Evolutionary conservation across 2,329 filamentous ascomycete species (phyloP).

Genomic region (Pseudocercospora fijiensis): DNA sequence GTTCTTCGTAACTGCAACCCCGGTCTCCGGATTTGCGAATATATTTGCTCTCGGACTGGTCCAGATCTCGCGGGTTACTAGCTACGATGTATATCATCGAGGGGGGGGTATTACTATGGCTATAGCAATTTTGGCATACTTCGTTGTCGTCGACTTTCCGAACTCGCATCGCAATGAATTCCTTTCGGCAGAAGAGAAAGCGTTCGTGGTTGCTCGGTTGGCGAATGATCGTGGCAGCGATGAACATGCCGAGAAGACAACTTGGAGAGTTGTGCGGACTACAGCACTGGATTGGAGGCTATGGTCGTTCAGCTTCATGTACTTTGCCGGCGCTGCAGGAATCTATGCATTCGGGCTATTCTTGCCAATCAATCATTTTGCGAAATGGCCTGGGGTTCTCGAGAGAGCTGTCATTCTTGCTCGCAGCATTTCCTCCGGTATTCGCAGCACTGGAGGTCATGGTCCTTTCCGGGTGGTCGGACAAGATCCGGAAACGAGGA

Average conservation of each 20-base stretch:
- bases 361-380: conserved; percentile 74
- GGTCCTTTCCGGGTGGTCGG: conserved; percentile 60
- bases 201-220: conserved; percentile 14
- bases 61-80: conserved; percentile 6
- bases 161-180: conserved; percentile 17
- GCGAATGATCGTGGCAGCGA: conserved; percentile 12
- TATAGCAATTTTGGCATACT: conserved; percentile 57
- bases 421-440: conserved; percentile 67
- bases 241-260: conserved; percentile 11
- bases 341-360: conserved; percentile 76
- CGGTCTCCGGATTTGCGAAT: conserved; percentile 18
- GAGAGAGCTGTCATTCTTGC: conserved; percentile 64
- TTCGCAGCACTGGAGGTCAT: conserved; percentile 65
- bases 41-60: conserved; percentile 17
- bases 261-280: not conserved
- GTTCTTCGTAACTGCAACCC: conserved; percentile 16
- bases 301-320: conserved; percentile 15
- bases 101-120: conserved; percentile 65
- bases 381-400: conserved; percentile 61
- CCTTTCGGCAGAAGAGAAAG: conserved; percentile 16
- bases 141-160: conserved; percentile 67
- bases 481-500: conserved; percentile 65
- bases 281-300: conserved; percentile 13
- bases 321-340: conserved; percentile 53
- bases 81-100: conserved; percentile 63